Percentiles rank a stretch among this genome's conserved stretches.
Conservation (phyloP, 2,329 filamentous ascomycete species). For the Emericellopsis atlantica region DNA sequence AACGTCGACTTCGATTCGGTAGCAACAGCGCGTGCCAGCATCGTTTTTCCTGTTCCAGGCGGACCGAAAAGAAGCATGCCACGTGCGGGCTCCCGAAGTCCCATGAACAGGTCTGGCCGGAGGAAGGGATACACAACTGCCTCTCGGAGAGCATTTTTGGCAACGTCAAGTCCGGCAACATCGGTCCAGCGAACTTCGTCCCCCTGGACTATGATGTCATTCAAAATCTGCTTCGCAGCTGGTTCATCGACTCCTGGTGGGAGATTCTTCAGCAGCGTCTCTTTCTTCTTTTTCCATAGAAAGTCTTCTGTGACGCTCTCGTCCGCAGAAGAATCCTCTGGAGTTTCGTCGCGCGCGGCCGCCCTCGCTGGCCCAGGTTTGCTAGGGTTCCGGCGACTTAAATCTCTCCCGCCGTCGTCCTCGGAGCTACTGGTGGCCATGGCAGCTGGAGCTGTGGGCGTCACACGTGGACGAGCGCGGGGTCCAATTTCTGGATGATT, state of each 20-base stretch:
- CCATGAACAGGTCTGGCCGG: slow-evolving; percentile 90
- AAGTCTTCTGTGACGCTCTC: slow-evolving; percentile 25
- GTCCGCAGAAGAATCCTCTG: slow-evolving; percentile 28
- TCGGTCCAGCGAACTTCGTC: slow-evolving; percentile 94
- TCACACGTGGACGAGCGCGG: too few relatives aligned
- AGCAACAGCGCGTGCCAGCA: slow-evolving; percentile 87
- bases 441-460: too few relatives aligned
- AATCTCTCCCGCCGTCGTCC: not conserved
- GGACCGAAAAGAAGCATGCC: slow-evolving; percentile 96
- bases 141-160: slow-evolving; percentile 86
- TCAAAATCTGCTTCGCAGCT: slow-evolving; percentile 83
- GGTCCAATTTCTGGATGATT: too few relatives aligned
- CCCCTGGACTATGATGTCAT: slow-evolving; percentile 88
- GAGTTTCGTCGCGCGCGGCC: slow-evolving; percentile 14
- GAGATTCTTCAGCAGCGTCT: slow-evolving; percentile 59
- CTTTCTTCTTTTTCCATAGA: slow-evolving; percentile 50
- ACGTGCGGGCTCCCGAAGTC: slow-evolving; percentile 80
- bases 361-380: not conserved
- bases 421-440: not conserved
- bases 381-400: not conserved
- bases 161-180: slow-evolving; percentile 78
- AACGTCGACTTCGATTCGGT: slow-evolving; percentile 93
- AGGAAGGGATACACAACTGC: slow-evolving; percentile 96
- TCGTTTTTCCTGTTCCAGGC: slow-evolving; percentile 96
- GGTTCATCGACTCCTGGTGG: slow-evolving; percentile 70